Base-by-base conservation (phyloP, 768 basidiomycete species). In the Mycena belliarum region DNA sequence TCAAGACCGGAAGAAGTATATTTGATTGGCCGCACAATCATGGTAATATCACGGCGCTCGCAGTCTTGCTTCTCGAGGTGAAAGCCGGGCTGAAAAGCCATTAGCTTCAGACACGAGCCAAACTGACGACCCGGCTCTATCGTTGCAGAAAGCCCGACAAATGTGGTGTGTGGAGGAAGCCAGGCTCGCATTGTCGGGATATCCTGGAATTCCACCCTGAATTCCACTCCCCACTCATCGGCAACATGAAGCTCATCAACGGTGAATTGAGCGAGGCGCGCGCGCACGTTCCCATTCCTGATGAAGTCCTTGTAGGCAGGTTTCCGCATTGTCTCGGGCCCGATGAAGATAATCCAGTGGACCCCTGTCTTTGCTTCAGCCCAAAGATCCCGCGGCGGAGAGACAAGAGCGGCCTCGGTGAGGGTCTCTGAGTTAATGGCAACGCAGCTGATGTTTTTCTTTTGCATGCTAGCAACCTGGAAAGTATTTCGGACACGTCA, bases 341-440 rank as follows among this genome's bases (percentile, higher is more conserved):
- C 52, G 6, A 46, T 38, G 35, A 54, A 20, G 24, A 54, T 40
- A 3, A 47, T n/a, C n/a, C n/a, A n/a, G n/a, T n/a, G n/a, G n/a
- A 35, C 37, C 9, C 52, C 52, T 9, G 52, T 46, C 25, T 46
- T 54, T n/a, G 52, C 52, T 25, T 54, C 52, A 4, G 52, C 52
- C 52, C 52, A 54, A 37, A 54, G 52, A 37, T 54, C 20, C 24
- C 44, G 52, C 18, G 16, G 2, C 24, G 52, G 44, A 40, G 25
- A 28, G 1, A 37, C 44, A 15, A 54, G 43, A 8, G 43, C 33
- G 18, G 44, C 52, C 3, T 23, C 52, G 10, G 52, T 54, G 44
- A 54, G 52, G 12, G 52, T 54, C 18, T 54, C 52, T 3, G 52
- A 46, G 37, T 54, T 54, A 16, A 54, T 46, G 37, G 52, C 52